These are phyloP conservation scores for Naegleria fowleri DNA, from an alignment of 208 protist genomes.

Conservation along the genomic window DNA sequence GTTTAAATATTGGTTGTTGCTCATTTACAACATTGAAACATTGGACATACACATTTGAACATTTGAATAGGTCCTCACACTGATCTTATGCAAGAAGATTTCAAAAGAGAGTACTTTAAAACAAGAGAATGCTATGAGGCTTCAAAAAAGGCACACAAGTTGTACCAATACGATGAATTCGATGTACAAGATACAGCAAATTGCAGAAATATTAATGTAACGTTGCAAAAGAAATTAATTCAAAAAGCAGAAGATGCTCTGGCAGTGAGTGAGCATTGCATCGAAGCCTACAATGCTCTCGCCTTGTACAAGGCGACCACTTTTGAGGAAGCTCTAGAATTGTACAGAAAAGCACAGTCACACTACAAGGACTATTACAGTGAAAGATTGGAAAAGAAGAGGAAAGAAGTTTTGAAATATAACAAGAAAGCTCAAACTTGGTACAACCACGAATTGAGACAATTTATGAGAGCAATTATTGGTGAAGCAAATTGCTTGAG, in stretches of 20 bases:
- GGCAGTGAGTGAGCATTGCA: neutral
- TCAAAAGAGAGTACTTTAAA: neutral
- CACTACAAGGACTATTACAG: neutral
- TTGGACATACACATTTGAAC: no score
- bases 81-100: neutral
- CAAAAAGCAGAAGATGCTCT: neutral
- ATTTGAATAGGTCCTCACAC: neutral
- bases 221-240: neutral
- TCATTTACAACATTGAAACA: no score
- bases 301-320: neutral
- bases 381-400: neutral
- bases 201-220: neutral
- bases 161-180: neutral
- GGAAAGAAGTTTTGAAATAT: neutral
- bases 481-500: slow-evolving; percentile 5
- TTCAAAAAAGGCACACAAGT: neutral
- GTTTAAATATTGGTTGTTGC: no score
- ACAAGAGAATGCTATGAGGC: neutral
- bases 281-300: slow-evolving; percentile 6
- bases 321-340: slow-evolving; percentile 8
- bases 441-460: neutral
- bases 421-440: neutral
- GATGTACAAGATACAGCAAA: neutral
- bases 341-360: neutral
- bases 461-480: neutral